Conservation (phyloP, 345 rosid species). For the Populus alba region DNA sequence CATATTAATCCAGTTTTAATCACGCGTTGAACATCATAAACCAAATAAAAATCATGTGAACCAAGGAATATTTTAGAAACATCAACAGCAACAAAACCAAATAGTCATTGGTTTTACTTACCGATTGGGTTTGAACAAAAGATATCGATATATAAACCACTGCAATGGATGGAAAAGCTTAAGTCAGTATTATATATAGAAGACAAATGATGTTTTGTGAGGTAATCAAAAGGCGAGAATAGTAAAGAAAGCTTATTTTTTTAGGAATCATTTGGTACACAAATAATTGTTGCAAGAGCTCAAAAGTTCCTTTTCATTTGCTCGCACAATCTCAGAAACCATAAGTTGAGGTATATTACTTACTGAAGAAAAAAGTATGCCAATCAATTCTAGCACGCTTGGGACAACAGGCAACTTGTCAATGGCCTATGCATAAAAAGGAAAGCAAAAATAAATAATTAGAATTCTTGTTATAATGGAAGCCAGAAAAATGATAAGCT, state of each 20-base stretch:
- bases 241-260: background rate
- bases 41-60: background rate
- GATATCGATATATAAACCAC: slow-evolving; percentile 94
- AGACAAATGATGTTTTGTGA: background rate
- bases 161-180: slow-evolving; percentile 30
- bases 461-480: slow-evolving; percentile 4
- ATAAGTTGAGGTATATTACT: slow-evolving; percentile 20
- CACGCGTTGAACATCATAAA: background rate
- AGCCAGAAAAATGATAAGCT: slow-evolving; percentile 1
- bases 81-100: slow-evolving; percentile 6
- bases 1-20: background rate
- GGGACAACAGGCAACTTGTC: slow-evolving; percentile 83
- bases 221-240: background rate
- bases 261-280: background rate
- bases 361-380: slow-evolving; percentile 73
- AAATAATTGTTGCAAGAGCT: background rate
- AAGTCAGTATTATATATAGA: slow-evolving; percentile 14
- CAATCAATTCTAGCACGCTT: slow-evolving; percentile 58
- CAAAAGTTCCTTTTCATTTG: background rate
- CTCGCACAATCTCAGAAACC: background rate
- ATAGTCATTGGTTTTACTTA: slow-evolving; percentile 26
- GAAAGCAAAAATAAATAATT: background rate
- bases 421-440: slow-evolving; percentile 45
- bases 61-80: background rate
- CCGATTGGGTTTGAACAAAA: slow-evolving; percentile 88